Evolutionary conservation across 2,329 filamentous ascomycete genomes (phyloP), one percentile per base, ranked within the genome.

Genomic region (Bipolaris victoriae): DNA sequence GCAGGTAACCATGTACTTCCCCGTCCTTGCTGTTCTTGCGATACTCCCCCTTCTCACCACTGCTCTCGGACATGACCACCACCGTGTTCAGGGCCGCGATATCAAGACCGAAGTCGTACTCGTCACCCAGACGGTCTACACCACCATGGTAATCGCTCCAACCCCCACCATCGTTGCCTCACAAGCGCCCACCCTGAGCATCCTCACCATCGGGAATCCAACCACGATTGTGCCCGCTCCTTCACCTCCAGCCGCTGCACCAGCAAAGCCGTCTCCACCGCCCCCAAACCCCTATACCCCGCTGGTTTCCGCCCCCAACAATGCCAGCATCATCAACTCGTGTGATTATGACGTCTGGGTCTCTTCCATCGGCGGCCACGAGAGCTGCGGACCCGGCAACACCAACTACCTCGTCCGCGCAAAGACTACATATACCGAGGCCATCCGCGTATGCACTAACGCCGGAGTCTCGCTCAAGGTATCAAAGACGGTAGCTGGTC

Each of bases 261-360:
- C 39, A 1, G n/a, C 31, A 0, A 13, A 50, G 11, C 52, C 63
- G 0, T 24, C 49, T 10, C 3, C 3, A 10, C 26, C 26, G 9
- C 9, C 26, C 26, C 26, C 26, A 10, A 29, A 29, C 29, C 37
- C 16, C 24, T 43, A 2, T 68, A 62, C 58, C 2, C 0, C 52
- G 1, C 43, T 68, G 1, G 26, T 40, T 3, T 37, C 51, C 1
- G 11, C 54, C 4, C 16, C 64, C 1, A 49, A 60, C 35, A 31
- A 51, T 9, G 64, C 60, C 9, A 55, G 53, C 3, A 53, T 69
- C 20, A 49, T 57, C 18, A 69, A 68, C 46, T 69, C 65, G 0
- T 68, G 67, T 45, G 40, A 49, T 5, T 66, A 67, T 7, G 48
- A 60, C 0, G 48, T 69, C 29, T 67, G 60, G n/a, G 31, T 68